A percentile compares a stretch with the other conserved stretches of the same genome.
These are phyloP conservation scores for Scheffersomyces segobiensis DNA, from an alignment of 1,139 yeast genomes.

Conservation along the genomic window DNA sequence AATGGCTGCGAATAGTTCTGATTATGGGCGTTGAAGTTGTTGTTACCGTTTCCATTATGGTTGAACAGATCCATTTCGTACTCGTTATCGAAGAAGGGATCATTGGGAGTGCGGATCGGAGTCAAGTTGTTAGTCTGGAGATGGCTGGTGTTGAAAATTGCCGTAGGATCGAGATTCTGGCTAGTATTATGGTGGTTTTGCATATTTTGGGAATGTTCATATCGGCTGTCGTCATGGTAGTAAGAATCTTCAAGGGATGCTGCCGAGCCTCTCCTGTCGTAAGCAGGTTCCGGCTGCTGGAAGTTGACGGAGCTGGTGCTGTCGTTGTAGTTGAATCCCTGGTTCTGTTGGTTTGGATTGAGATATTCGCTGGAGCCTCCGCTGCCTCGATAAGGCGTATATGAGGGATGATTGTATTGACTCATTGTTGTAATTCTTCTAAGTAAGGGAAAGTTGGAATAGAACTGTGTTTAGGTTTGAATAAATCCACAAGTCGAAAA, in stretches of 20 bases:
- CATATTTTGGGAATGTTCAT: slow-evolving; percentile 14
- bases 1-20: not conserved
- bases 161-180: slow-evolving; percentile 5
- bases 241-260: slow-evolving; percentile 16
- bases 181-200: not conserved
- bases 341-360: slow-evolving; percentile 16
- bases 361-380: slow-evolving; percentile 11
- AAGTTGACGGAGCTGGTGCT: slow-evolving; percentile 29
- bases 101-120: slow-evolving; percentile 14
- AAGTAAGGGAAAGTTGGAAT: not conserved
- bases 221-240: slow-evolving; percentile 11
- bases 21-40: not conserved
- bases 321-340: slow-evolving; percentile 20
- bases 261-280: not conserved
- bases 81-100: slow-evolving; percentile 6
- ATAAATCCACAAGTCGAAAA: too few relatives aligned
- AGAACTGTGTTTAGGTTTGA: not conserved
- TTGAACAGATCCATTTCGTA: not conserved
- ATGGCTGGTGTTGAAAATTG: slow-evolving; percentile 26
- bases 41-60: not conserved
- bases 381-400: not conserved
- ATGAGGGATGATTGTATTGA: not conserved
- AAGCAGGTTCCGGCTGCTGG: slow-evolving; percentile 35
- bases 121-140: slow-evolving; percentile 18
- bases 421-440: not conserved